Percentiles rank a stretch among this genome's conserved stretches.
phyloP scores from a whole-genome alignment of 768 basidiomycete genomes.

The Grammothele lineata region DNA sequence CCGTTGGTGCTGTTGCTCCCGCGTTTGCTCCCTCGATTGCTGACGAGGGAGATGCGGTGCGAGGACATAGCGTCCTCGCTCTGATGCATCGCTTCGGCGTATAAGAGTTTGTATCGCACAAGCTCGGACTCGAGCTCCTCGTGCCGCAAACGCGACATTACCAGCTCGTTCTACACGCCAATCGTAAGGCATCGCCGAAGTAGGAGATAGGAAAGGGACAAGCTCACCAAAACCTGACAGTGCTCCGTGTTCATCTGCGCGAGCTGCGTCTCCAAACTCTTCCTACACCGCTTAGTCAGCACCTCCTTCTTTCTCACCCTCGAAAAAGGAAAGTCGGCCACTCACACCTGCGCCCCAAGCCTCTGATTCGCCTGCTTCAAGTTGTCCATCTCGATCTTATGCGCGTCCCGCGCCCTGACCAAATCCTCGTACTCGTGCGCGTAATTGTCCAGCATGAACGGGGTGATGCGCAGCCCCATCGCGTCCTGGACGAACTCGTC shows the following conservation, averaged over 20 bases:
- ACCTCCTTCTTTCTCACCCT: background rate
- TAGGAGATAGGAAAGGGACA: constrained; percentile 1
- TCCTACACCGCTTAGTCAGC: constrained; percentile 41
- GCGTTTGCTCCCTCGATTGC: constrained; percentile 27
- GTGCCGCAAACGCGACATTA: constrained; percentile 80
- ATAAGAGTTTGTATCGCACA: constrained; percentile 90
- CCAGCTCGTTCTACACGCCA: constrained; percentile 74
- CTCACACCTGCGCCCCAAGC: constrained; percentile 73
- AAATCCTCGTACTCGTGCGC: constrained; percentile 85
- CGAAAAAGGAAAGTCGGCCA: background rate
- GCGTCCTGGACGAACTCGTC: constrained; percentile 89
- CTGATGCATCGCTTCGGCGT: constrained; percentile 51
- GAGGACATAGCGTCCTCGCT: constrained; percentile 48
- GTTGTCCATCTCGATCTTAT: constrained; percentile 78
- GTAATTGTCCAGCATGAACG: constrained; percentile 93
- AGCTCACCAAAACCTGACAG: constrained; percentile 59
- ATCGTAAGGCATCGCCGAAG: background rate
- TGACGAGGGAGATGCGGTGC: constrained; percentile 32
- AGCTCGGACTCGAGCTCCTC: constrained; percentile 94
- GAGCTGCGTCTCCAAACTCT: constrained; percentile 72
- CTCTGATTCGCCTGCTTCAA: constrained; percentile 76
- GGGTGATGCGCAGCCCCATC: constrained; percentile 80
- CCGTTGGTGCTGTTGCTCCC: constrained; percentile 23
- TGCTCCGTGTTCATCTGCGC: constrained; percentile 82
- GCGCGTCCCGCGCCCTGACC: constrained; percentile 72